Base-by-base conservation (phyloP, 78 protist genomes). In the Isochrysis galbana region DNA sequence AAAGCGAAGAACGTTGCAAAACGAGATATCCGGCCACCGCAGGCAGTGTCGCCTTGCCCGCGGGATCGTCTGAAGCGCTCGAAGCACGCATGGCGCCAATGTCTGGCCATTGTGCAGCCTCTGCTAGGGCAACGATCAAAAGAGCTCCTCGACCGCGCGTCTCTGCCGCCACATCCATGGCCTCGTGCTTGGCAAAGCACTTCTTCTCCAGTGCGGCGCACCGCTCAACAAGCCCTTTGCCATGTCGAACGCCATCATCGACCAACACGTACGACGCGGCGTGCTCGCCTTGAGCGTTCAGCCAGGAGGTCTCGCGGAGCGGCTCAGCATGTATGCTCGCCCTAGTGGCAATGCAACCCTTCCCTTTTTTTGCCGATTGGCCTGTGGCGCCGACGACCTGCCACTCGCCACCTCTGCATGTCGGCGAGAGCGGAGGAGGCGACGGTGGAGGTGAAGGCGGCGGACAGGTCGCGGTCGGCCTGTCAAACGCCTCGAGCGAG, bases 101-200 rank as follows among this genome's bases (percentile, higher is more conserved):
- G 61, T 51, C 61, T 19, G 61, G 61, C n/a, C 80, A 70, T n/a
- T n/a, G n/a, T 41, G 36, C 41, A 10, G 80, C 4, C 80, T 17
- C 47, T 32, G 47, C 84, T 2, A 39, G 7, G 32, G 84, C 84
- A 29, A 41, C 34, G 47, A 39, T 1, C 34, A 77, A 23, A 4
- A 32, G 5, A 46, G 23, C 46, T 22, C 46, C 46, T 41, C 84
- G 84, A 10, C n/a, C 46, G 17, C 46, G 10, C n/a, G 10, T 4
- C 46, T 77, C 84, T 1, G 44, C n/a, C n/a, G 44, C 26, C 14
- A 77, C 32, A 29, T 77, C 46, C 84, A 77, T 77, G 48, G 84
- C 84, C 84, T 77, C 84, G 46, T 77, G 84, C 84, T 77, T 77
- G 2, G 84, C 84, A 29, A 77, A 77, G 47, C 47, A 36, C 47